Base-by-base conservation (phyloP, 768 basidiomycete species). In the Pleurotus eryngii region DNA sequence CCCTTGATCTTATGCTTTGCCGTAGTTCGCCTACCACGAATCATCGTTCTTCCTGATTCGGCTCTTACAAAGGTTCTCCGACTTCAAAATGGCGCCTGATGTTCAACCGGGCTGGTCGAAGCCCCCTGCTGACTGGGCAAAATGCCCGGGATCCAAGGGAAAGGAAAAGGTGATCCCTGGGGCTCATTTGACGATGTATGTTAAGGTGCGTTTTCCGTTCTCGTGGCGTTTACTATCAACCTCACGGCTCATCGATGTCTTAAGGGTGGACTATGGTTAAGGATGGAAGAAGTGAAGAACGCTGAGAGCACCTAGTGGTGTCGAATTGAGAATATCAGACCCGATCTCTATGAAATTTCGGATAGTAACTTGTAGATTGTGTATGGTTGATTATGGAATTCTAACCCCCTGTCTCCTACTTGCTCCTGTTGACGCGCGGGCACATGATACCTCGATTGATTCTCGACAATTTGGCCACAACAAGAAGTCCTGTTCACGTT, bases 11-110 rank as follows among this genome's bases (percentile, higher is more conserved):
- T 9, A 35, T 35, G 9, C 8, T 9, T 35, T 8, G 30, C 7
- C 30, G 30, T 57, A 86, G 80, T 86, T 86, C 62, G 86, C 87
- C 4, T 87, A 87, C 67, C 76, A 86, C 58, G 84, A 86, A 63
- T 69, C 77, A 2, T 86, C 85, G 1, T 88, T 83, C 68, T 78
- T 86, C 69, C 74, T 89, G 45, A 74, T 83, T 46, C 77, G 82
- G 8, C 70, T 89, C 6, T 66, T 87, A 5, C 87, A 89, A 64
- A 65, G 66, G 8, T 85, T 85, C 67, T 76, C 75, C 3, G 63
- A 64, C 1, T 68, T 88, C 40, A 62, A 67, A 2, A 72, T 84
- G 18, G 79, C 76, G 2, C 67, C 66, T 4, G 76, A 80, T 12
- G 76, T 76, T 0, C 81, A 81, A 49, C 74, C 78, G 4, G 67